These are phyloP conservation scores for Colletotrichum lentis DNA, from an alignment of 2,329 filamentous ascomycete genomes.

Conservation along the genomic window DNA sequence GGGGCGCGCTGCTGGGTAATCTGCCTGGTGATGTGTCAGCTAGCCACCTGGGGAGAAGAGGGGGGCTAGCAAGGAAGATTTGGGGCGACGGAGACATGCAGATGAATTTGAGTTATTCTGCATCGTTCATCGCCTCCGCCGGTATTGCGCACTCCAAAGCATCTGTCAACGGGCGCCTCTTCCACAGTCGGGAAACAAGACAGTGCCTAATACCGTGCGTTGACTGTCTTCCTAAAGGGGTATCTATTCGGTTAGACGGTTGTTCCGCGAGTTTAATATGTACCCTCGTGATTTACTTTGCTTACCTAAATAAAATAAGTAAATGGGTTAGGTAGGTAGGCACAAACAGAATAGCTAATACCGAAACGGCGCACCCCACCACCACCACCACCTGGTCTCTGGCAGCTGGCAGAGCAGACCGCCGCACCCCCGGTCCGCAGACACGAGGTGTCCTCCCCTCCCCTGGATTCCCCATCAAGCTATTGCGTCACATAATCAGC, in stretches of 20 bases:
- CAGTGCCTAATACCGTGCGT: slow-evolving; percentile 4
- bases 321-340: no score
- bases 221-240: slow-evolving; percentile 25
- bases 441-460: slow-evolving; percentile 13
- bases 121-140: slow-evolving; percentile 22
- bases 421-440: slow-evolving; percentile 22
- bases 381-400: slow-evolving; percentile 3
- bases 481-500: slow-evolving; percentile 32
- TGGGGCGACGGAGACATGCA: slow-evolving; percentile 28
- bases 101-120: slow-evolving; percentile 37
- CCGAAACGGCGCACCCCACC: slow-evolving; percentile 14
- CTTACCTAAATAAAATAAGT: not conserved
- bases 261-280: not conserved
- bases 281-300: not conserved
- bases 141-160: not conserved
- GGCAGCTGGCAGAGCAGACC: slow-evolving; percentile 11
- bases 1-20: not conserved
- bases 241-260: not conserved
- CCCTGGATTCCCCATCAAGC: slow-evolving; percentile 18
- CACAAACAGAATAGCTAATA: slow-evolving; percentile 28
- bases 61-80: slow-evolving; percentile 22
- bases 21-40: slow-evolving; percentile 30
- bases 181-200: slow-evolving; percentile 7
- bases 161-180: not conserved
- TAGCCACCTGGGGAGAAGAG: slow-evolving; percentile 25